These are phyloP conservation scores for Alternaria brassicae DNA, from an alignment of 2,329 filamentous ascomycete species.

Conservation along the genomic window DNA sequence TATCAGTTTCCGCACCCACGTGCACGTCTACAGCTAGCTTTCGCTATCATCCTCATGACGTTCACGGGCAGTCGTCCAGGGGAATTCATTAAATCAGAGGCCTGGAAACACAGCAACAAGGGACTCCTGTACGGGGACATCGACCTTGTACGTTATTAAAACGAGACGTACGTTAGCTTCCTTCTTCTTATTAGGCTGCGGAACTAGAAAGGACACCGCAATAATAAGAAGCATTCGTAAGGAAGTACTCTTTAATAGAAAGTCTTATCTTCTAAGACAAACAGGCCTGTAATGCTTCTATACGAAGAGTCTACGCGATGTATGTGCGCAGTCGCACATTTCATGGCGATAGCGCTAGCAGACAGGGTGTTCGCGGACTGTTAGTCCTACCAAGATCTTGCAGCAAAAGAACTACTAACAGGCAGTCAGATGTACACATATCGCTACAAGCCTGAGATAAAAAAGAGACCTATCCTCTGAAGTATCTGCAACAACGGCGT, in stretches of 20 bases:
- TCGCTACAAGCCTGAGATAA: constrained; percentile 2
- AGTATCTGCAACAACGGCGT: not conserved
- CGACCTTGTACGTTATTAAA: not conserved
- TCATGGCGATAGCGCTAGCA: constrained; percentile 7
- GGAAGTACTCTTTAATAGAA: not conserved
- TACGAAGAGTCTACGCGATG: not conserved
- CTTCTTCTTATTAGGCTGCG: constrained; percentile 2
- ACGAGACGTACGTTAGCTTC: constrained; percentile 1
- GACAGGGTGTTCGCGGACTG: constrained; percentile 8
- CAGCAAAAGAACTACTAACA: not conserved
- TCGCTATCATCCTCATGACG: not conserved
- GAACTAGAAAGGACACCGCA: constrained; percentile 9
- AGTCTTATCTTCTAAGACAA: not conserved
- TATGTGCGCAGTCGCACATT: constrained; percentile 6
- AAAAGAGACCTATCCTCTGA: not conserved
- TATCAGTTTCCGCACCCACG: constrained; percentile 12
- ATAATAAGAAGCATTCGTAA: constrained; percentile 9
- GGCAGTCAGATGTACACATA: constrained; percentile 1
- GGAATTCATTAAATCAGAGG: constrained; percentile 7
- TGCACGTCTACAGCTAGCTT: constrained; percentile 10
- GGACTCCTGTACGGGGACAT: constrained; percentile 9
- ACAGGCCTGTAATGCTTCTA: constrained; percentile 9
- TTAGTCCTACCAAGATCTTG: not conserved
- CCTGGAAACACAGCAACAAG: constrained; percentile 8
- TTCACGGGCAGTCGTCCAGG: not conserved